Evolutionary conservation across 2,329 filamentous ascomycete genomes (phyloP), one percentile per base, ranked within the genome.

Genomic region (Ophiobolus disseminans): DNA sequence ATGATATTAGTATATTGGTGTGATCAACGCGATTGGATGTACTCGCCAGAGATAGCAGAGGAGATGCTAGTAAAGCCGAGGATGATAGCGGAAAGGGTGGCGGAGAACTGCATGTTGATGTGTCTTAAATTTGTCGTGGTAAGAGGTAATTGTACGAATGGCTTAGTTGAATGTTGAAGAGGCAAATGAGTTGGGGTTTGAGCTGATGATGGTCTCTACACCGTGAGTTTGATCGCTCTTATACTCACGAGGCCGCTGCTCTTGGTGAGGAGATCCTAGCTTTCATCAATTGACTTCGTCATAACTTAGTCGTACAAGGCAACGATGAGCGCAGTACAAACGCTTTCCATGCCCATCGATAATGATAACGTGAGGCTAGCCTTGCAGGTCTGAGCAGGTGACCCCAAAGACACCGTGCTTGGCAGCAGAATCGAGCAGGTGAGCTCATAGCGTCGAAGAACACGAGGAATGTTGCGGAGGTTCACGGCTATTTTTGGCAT

Each of bases 41-140:
- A 39, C 55, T 36, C 43, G 68, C 66, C 66, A 38, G 67, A 62
- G 57, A 70, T 69, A 45, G 69, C 69, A n/a, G 63, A 66, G 26
- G 66, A 49, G 26, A 72, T 53, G 50, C 60, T 64, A 41, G 65
- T 58, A 28, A 70, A 57, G 46, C 60, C 57, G 38, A 69, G 58
- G 48, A 53, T 59, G 32, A 61, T 40, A 30, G 66, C 52, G 20
- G 63, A 55, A 41, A 62, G 40, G 50, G 55, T 55, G 37, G 32
- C 50, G 55, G 59, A 61, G 62, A 71, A 66, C 62, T 70, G 68
- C 70, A 72, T 71, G 39, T 25, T 69, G 60, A 40, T 60, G 35
- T 39, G 50, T 20, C 37, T 14, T 40, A 28, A 40, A 19, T 40
- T 28, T 19, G 35, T 14, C 7, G 19, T 40, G 13, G 19, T 16